Conservation (phyloP, 371 early-diverging fungal species). For the Mucor circinelloides region DNA sequence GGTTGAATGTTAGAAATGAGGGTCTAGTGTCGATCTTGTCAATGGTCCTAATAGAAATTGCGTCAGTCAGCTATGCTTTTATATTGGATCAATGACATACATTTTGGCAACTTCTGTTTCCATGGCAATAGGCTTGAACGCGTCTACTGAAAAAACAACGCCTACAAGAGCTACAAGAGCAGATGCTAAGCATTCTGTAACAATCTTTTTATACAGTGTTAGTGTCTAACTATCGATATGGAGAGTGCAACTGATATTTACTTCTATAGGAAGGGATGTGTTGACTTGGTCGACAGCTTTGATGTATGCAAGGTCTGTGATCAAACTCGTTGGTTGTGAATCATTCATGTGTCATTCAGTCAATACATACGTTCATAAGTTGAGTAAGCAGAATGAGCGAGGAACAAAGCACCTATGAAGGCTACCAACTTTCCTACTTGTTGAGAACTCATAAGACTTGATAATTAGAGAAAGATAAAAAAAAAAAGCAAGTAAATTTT, state of each 20-base stretch:
- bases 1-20: slow-evolving; percentile 67
- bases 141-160: slow-evolving; percentile 52
- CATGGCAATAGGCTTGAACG: slow-evolving; percentile 65
- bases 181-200: slow-evolving; percentile 43
- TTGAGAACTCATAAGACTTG: slow-evolving; percentile 26
- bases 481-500: not conserved
- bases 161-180: slow-evolving; percentile 44
- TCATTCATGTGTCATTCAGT: not conserved
- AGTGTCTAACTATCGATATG: not conserved
- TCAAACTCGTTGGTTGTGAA: not conserved
- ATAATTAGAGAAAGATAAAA: not conserved
- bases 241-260: slow-evolving; percentile 20
- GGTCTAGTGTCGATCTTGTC: slow-evolving; percentile 68
- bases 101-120: slow-evolving; percentile 65
- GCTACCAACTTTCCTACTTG: slow-evolving; percentile 52
- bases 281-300: slow-evolving; percentile 64
- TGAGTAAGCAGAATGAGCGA: slow-evolving; percentile 69
- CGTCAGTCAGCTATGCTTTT: not conserved
- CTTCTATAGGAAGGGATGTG: slow-evolving; percentile 62
- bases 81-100: slow-evolving; percentile 37
- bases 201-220: slow-evolving; percentile 27
- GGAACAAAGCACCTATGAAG: slow-evolving; percentile 54
- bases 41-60: slow-evolving; percentile 51
- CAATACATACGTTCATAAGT: slow-evolving; percentile 66
- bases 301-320: slow-evolving; percentile 64